These are phyloP conservation scores for Cladochytrium replicatum DNA, from an alignment of 192 early-diverging fungal species.

Conservation along the genomic window DNA sequence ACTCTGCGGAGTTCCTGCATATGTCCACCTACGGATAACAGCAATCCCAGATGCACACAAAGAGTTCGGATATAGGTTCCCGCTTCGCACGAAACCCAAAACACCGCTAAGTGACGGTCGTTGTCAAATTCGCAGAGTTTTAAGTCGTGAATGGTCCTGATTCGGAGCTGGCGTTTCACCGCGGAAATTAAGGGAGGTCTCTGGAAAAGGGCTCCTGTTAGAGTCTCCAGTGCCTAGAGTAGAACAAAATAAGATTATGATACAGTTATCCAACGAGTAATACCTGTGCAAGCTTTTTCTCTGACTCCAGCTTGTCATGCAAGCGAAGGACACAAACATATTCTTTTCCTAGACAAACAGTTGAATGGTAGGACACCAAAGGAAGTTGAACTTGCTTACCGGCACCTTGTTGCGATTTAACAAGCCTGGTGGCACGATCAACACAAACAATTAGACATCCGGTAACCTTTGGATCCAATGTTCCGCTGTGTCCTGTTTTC, in stretches of 20 bases:
- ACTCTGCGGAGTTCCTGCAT: slow-evolving; percentile 99
- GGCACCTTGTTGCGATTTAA: slow-evolving; percentile 98
- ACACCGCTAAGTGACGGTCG: slow-evolving; percentile 88
- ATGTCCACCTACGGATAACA: slow-evolving; percentile 93
- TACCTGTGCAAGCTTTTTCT: slow-evolving; percentile 73
- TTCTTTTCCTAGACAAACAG: slow-evolving; percentile 56
- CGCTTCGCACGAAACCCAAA: slow-evolving; percentile 98
- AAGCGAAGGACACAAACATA: slow-evolving; percentile 93
- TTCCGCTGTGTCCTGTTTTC: slow-evolving; percentile 98
- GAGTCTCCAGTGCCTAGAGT: slow-evolving; percentile 73
- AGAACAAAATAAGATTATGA: not conserved
- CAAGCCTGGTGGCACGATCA: slow-evolving; percentile 94
- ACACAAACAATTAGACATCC: slow-evolving; percentile 98
- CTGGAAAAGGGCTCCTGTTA: slow-evolving; percentile 98
- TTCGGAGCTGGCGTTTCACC: slow-evolving; percentile 97
- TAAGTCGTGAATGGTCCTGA: slow-evolving; percentile 94
- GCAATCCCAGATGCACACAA: slow-evolving; percentile 93
- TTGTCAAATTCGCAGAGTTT: slow-evolving; percentile 97
- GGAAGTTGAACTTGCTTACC: slow-evolving; percentile 32
- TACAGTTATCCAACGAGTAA: no score
- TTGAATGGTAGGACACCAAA: not conserved
- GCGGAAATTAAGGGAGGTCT: slow-evolving; percentile 97
- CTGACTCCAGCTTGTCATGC: slow-evolving; percentile 84
- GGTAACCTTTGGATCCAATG: slow-evolving; percentile 98
- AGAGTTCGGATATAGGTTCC: slow-evolving; percentile 99